Evolutionary conservation across 139 green algal species (phyloP).

Genomic region (Chlorella sp.): DNA sequence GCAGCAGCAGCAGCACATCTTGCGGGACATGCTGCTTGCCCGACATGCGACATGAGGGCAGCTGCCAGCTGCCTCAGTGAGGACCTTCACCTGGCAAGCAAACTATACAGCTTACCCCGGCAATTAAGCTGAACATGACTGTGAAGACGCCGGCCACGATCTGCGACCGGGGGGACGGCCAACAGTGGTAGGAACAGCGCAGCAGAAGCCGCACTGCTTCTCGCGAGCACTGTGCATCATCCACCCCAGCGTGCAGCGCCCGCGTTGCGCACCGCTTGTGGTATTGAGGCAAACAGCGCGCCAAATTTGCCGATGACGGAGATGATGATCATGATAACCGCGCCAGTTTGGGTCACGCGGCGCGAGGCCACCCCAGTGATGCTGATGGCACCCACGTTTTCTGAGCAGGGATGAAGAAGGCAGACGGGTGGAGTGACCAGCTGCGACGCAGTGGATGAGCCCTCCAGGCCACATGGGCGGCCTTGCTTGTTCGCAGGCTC

Average conservation of each 20-base stretch:
- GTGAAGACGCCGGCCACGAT: constrained; percentile 73
- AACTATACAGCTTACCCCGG: constrained; percentile 18
- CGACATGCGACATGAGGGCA: too few species aligned
- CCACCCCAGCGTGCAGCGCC: too few species aligned
- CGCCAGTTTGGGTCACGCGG: constrained; percentile 62
- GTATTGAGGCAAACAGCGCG: constrained; percentile 73
- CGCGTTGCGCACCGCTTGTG: background rate
- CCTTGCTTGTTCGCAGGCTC: too few species aligned
- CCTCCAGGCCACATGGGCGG: too few species aligned
- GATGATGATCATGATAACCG: constrained; percentile 62
- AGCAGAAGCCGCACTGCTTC: too few species aligned
- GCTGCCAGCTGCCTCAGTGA: too few species aligned
- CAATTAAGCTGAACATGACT: constrained; percentile 75
- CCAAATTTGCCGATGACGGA: constrained; percentile 76
- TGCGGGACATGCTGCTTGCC: too few species aligned
- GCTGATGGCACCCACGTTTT: constrained; percentile 34
- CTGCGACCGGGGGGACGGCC: too few species aligned
- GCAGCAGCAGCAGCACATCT: background rate
- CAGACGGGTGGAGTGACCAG: background rate
- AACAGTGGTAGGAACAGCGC: too few species aligned
- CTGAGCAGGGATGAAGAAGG: background rate
- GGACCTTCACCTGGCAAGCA: too few species aligned
- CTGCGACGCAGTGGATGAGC: background rate
- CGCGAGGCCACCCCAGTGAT: constrained; percentile 71
- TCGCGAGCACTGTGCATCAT: too few species aligned